Evolutionary conservation across 2,329 filamentous ascomycete genomes (phyloP).

Genomic region (Colletotrichum sp.): DNA sequence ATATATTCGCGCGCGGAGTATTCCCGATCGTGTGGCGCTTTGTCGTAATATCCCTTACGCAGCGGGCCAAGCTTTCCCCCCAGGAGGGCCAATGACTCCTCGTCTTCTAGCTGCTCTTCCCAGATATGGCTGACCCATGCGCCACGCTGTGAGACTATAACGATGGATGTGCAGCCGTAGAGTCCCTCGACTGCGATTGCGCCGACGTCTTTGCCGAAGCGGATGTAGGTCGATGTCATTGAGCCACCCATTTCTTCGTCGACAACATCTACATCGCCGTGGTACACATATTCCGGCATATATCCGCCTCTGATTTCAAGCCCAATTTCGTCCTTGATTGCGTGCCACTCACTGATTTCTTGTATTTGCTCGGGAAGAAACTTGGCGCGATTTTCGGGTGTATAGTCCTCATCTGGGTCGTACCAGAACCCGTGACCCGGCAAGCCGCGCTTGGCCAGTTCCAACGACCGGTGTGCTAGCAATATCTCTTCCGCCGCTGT

Average conservation of each 20-base stretch:
- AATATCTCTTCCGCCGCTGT: background rate
- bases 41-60: background rate
- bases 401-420: background rate
- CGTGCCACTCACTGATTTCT: background rate
- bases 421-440: background rate
- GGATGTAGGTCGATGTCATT: background rate
- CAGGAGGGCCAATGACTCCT: background rate
- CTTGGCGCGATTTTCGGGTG: background rate
- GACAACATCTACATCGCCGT: background rate
- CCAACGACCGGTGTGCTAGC: background rate
- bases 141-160: background rate
- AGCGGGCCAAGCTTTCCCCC: background rate
- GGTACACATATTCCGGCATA: background rate
- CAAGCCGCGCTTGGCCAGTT: background rate
- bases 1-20: background rate
- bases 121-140: conserved; percentile 6
- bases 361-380: background rate
- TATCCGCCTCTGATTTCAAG: background rate
- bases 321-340: background rate
- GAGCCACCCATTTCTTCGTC: background rate
- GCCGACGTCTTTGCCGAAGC: background rate
- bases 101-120: background rate
- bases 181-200: background rate
- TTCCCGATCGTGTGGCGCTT: background rate
- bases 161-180: conserved; percentile 3